Conservation (phyloP, 495 filamentous ascomycete species). For the Aspergillus heteromorphus region DNA sequence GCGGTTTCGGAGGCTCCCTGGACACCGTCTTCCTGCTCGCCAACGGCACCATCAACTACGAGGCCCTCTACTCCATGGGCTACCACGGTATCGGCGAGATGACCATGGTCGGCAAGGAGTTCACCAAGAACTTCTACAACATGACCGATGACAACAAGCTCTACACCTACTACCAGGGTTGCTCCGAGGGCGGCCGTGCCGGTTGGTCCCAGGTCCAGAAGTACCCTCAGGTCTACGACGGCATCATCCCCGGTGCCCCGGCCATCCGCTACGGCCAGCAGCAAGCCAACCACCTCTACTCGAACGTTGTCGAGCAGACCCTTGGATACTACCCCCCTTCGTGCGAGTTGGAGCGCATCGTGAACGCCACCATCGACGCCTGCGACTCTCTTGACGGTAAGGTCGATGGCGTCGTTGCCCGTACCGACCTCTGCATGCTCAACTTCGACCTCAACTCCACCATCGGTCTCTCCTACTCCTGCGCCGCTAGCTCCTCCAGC, state of each 20-base stretch:
- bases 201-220: slow-evolving; percentile 46
- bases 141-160: slow-evolving; percentile 31
- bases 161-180: slow-evolving; percentile 50
- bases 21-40: slow-evolving; percentile 30
- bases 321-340: slow-evolving; percentile 72
- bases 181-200: slow-evolving; percentile 48
- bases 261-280: background rate
- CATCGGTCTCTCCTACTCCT: slow-evolving; percentile 42
- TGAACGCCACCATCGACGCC: slow-evolving; percentile 54
- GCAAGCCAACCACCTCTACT: background rate
- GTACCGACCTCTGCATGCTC: slow-evolving; percentile 44
- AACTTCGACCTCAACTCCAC: slow-evolving; percentile 32
- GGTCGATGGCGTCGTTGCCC: slow-evolving; percentile 43
- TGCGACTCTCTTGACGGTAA: slow-evolving; percentile 47
- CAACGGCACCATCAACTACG: slow-evolving; percentile 41
- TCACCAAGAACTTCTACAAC: slow-evolving; percentile 30
- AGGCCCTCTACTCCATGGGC: slow-evolving; percentile 41
- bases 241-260: slow-evolving; percentile 40
- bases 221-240: slow-evolving; percentile 42
- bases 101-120: slow-evolving; percentile 30
- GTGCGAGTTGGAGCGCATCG: slow-evolving; percentile 72
- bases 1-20: slow-evolving; percentile 42
- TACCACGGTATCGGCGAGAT: slow-evolving; percentile 33
- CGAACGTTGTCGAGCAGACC: slow-evolving; percentile 65
- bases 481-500: slow-evolving; percentile 8